Evolutionary conservation across 2,329 filamentous ascomycete genomes (phyloP).

Genomic region (Cladophialophora psammophila): DNA sequence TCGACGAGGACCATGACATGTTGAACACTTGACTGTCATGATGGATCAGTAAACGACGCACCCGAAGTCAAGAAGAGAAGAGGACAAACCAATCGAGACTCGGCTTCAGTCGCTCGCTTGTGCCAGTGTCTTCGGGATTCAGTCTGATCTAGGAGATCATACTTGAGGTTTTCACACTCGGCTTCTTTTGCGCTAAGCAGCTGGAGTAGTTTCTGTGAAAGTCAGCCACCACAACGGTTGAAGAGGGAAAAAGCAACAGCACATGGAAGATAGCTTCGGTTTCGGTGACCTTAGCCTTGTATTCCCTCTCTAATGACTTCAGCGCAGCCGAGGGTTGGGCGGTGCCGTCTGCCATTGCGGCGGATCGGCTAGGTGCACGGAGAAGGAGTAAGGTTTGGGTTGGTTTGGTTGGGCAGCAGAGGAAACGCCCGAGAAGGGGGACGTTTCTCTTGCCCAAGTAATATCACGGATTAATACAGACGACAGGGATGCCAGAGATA

Average conservation of each 20-base stretch:
- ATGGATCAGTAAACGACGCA: slow-evolving; percentile 23
- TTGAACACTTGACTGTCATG: slow-evolving; percentile 28
- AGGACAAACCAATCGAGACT: slow-evolving; percentile 27
- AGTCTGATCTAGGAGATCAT: slow-evolving; percentile 34
- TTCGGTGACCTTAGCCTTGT: slow-evolving; percentile 23
- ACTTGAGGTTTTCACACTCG: slow-evolving; percentile 26
- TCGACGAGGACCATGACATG: slow-evolving; percentile 36
- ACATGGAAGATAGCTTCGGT: slow-evolving; percentile 28
- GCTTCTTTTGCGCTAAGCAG: slow-evolving; percentile 22
- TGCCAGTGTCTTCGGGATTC: slow-evolving; percentile 35
- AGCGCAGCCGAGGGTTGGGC: slow-evolving; percentile 3
- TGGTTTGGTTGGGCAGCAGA: background rate
- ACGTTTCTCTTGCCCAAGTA: background rate
- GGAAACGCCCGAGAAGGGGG: background rate
- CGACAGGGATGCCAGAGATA: slow-evolving; percentile 1
- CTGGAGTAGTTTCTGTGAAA: slow-evolving; percentile 25
- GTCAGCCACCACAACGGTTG: slow-evolving; percentile 5
- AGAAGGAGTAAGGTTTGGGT: background rate
- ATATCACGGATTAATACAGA: background rate
- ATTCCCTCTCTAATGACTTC: slow-evolving; percentile 27
- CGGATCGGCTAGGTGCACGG: background rate
- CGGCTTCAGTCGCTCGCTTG: slow-evolving; percentile 31
- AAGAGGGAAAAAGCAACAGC: background rate
- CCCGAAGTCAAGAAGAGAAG: background rate
- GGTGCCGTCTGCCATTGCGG: slow-evolving; percentile 20